These are phyloP conservation scores for Hibiscus trionum DNA, from an alignment of 345 rosid genomes.

Conservation along the genomic window DNA sequence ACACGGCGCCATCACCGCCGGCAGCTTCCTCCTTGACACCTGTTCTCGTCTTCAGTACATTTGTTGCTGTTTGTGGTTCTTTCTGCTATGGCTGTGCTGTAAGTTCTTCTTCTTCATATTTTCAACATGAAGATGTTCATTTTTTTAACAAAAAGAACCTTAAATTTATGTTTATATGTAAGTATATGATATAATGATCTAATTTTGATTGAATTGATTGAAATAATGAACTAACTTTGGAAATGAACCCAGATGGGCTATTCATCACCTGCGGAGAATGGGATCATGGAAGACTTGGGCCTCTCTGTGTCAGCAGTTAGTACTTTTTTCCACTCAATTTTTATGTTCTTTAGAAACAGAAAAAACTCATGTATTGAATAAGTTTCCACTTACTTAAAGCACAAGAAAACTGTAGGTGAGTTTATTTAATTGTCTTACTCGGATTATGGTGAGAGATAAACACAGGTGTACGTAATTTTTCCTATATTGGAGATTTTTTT, in stretches of 20 bases:
- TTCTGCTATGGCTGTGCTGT: conserved; percentile 46
- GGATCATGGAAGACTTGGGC: conserved; percentile 52
- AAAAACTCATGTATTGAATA: background rate
- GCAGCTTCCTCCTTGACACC: conserved; percentile 22
- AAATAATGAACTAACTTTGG: background rate
- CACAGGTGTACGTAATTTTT: too few species aligned
- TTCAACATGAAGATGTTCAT: too few species aligned
- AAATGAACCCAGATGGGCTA: conserved; percentile 40
- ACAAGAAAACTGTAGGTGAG: background rate
- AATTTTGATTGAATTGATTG: too few species aligned
- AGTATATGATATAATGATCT: too few species aligned
- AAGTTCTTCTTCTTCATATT: conserved; percentile 13
- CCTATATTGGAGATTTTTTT: too few species aligned
- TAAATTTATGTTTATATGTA: too few species aligned
- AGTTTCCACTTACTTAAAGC: conserved; percentile 3
- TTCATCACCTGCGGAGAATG: conserved; percentile 57
- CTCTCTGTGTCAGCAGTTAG: conserved; percentile 51
- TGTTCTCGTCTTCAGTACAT: conserved; percentile 34
- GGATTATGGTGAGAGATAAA: too few species aligned
- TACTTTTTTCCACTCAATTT: background rate
- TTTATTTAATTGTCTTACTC: too few species aligned
- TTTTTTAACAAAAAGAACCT: too few species aligned
- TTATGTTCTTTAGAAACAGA: background rate
- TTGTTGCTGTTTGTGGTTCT: conserved; percentile 47
- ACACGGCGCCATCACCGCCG: background rate